phyloP scores from a whole-genome alignment of 2,329 filamentous ascomycete genomes.

The Trichoderma koningii region DNA sequence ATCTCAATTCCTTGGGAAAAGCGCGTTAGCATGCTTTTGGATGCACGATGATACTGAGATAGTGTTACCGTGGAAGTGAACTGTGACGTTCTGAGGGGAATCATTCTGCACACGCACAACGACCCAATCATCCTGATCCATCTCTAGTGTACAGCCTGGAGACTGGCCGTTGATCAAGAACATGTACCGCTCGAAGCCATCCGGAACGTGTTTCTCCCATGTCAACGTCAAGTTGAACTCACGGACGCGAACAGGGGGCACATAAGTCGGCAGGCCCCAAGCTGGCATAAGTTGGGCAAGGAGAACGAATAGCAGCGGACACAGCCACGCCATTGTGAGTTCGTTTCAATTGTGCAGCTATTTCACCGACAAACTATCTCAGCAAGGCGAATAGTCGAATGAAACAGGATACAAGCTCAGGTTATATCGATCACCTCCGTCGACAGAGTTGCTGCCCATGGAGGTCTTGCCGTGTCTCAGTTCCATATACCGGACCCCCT shows the following conservation, averaged over 20 bases:
- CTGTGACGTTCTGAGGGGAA: slow-evolving; percentile 49
- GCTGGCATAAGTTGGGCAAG: slow-evolving; percentile 3
- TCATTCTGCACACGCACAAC: slow-evolving; percentile 50
- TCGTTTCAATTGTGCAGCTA: no score
- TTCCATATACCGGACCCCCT: no score
- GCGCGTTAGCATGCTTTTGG: neutral
- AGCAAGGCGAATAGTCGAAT: no score
- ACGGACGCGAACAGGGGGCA: neutral
- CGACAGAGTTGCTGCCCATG: no score
- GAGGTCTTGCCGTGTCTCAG: neutral
- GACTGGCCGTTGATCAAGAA: slow-evolving; percentile 61
- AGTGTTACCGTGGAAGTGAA: slow-evolving; percentile 52
- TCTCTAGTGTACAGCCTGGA: slow-evolving; percentile 61
- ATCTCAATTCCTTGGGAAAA: slow-evolving; percentile 48
- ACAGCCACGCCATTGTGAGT: neutral
- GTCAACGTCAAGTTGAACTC: slow-evolving; percentile 39
- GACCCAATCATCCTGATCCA: slow-evolving; percentile 54
- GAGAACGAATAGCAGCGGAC: neutral
- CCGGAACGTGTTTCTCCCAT: slow-evolving; percentile 44
- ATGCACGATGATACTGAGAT: neutral
- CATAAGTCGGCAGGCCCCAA: slow-evolving; percentile 1
- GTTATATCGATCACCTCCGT: neutral
- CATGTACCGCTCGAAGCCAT: slow-evolving; percentile 49
- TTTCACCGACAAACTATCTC: neutral
- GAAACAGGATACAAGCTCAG: neutral